These are phyloP conservation scores for Zygosaccharomyces siamensis DNA, from an alignment of 805 yeast species.

Conservation along the genomic window DNA sequence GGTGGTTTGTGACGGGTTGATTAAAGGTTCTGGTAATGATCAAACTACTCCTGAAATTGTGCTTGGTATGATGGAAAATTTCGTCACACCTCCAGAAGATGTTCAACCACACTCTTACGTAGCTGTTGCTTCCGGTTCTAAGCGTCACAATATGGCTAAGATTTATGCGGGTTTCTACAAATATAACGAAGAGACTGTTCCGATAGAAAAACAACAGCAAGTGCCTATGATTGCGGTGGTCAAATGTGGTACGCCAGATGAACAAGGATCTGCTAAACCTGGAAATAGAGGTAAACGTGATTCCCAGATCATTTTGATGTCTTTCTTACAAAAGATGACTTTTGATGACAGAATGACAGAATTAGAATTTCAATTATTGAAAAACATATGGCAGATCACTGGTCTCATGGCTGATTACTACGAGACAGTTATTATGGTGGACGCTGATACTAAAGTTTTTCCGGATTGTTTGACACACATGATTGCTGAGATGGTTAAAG, in stretches of 20 bases:
- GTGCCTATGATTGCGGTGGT: slow-evolving; percentile 76
- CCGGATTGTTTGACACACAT: slow-evolving; percentile 87
- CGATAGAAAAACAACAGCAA: slow-evolving; percentile 75
- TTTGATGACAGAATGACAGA: slow-evolving; percentile 94
- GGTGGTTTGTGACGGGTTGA: slow-evolving; percentile 87
- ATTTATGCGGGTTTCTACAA: slow-evolving; percentile 92
- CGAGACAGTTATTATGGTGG: slow-evolving; percentile 85
- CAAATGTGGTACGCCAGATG: slow-evolving; percentile 84
- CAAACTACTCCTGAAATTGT: slow-evolving; percentile 85
- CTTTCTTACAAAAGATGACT: slow-evolving; percentile 79
- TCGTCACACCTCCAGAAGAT: slow-evolving; percentile 63
- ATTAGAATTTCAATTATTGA: slow-evolving; percentile 72
- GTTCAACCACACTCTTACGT: slow-evolving; percentile 84
- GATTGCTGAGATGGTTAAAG: slow-evolving; percentile 84
- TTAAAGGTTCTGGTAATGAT: slow-evolving; percentile 92
- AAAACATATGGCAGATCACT: slow-evolving; percentile 73
- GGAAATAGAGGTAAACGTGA: slow-evolving; percentile 97
- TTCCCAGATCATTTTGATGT: slow-evolving; percentile 86
- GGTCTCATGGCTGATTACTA: slow-evolving; percentile 81
- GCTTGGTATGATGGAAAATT: slow-evolving; percentile 78
- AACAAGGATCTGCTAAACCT: slow-evolving; percentile 65
- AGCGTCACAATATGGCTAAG: slow-evolving; percentile 97
- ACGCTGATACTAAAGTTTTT: slow-evolving; percentile 85
- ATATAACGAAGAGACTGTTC: slow-evolving; percentile 71
- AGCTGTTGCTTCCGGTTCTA: slow-evolving; percentile 90